Percentiles rank a stretch among this genome's conserved stretches.
phyloP scores from a whole-genome alignment of 208 protist species.

The Wallacemonas rigidus region DNA sequence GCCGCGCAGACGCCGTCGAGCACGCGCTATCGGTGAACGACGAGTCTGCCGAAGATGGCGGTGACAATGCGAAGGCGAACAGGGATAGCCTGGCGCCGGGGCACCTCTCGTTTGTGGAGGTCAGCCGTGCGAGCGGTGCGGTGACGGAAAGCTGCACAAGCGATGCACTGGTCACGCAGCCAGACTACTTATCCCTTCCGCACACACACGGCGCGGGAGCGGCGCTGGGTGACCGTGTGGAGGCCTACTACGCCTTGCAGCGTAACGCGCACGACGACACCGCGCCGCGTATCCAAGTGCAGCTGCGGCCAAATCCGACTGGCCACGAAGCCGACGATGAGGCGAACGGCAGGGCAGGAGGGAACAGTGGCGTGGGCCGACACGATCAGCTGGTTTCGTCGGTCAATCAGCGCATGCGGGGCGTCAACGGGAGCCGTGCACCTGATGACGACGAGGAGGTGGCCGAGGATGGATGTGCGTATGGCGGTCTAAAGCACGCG shows the following conservation, averaged over 20 bases:
- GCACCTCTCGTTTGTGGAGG: constrained; percentile 15
- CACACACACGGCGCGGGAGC: not conserved
- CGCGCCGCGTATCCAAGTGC: constrained; percentile 4
- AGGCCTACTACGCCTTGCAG: constrained; percentile 1
- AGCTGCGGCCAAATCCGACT: constrained; percentile 12
- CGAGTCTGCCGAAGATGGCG: too few species aligned
- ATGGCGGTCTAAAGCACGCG: not conserved
- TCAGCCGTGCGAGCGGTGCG: constrained; percentile 21
- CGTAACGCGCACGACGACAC: not conserved
- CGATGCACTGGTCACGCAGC: constrained; percentile 15
- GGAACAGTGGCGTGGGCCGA: too few species aligned
- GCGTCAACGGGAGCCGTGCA: too few species aligned
- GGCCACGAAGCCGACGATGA: constrained; percentile 3
- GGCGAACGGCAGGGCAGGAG: not conserved
- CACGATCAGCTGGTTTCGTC: too few species aligned
- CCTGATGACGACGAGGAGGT: too few species aligned
- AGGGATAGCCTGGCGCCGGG: not conserved
- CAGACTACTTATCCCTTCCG: constrained; percentile 11
- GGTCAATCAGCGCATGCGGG: too few species aligned
- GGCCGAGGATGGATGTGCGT: not conserved
- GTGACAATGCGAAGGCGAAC: not conserved
- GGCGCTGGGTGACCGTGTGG: not conserved
- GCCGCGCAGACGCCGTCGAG: not conserved
- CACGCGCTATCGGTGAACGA: not conserved
- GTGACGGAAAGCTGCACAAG: constrained; percentile 1